phyloP scores from a whole-genome alignment of 139 green algal species.

The Raphidocelis subcapitata region DNA sequence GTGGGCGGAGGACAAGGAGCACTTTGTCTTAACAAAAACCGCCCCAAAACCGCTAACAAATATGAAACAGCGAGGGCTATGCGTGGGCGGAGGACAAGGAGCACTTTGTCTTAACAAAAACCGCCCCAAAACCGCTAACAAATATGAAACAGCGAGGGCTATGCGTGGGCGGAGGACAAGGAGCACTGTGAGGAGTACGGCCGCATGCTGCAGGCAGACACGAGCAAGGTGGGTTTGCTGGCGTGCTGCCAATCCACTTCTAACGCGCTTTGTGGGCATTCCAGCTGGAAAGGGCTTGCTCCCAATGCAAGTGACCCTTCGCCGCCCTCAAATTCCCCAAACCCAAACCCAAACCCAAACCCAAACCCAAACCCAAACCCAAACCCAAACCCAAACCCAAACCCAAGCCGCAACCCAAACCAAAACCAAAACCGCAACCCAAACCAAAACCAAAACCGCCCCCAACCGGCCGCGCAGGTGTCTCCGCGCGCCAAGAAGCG shows the following conservation, averaged over 20 bases:
- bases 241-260: no score
- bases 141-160: constrained; percentile 57
- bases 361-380: no score
- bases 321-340: no score
- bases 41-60: not conserved
- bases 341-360: no score
- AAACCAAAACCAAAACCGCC: no score
- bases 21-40: constrained; percentile 60
- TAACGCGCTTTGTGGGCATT: no score
- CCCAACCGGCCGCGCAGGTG: no score
- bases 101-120: constrained; percentile 69
- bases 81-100: constrained; percentile 90
- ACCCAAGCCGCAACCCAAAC: no score
- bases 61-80: constrained; percentile 68
- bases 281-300: no score
- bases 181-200: constrained; percentile 93
- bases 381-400: no score
- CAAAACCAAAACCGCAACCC: no score
- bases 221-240: constrained; percentile 62
- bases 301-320: no score
- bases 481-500: constrained; percentile 84
- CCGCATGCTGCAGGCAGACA: constrained; percentile 83
- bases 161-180: constrained; percentile 90
- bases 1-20: constrained; percentile 91
- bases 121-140: not conserved